Conservation (phyloP, 495 filamentous ascomycete species). For the Bathelium albidoporum region DNA sequence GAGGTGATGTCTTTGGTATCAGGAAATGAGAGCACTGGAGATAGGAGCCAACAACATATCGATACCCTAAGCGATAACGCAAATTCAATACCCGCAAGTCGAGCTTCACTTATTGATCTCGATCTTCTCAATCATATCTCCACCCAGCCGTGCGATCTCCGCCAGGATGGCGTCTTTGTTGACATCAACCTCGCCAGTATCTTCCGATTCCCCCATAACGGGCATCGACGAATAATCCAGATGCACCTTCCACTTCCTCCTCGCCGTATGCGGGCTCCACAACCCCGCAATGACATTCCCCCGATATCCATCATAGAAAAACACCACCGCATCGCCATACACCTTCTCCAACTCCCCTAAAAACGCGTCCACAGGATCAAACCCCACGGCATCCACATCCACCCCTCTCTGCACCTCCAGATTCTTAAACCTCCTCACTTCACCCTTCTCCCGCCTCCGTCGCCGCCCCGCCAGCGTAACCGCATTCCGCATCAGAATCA, state of each 20-base stretch:
- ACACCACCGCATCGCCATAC: slow-evolving; percentile 55
- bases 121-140: slow-evolving; percentile 48
- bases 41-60: no score
- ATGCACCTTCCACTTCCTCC: slow-evolving; percentile 55
- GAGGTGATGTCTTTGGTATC: neutral
- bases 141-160: slow-evolving; percentile 66
- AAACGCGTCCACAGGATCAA: slow-evolving; percentile 41
- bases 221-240: slow-evolving; percentile 59
- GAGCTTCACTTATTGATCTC: slow-evolving; percentile 28
- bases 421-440: slow-evolving; percentile 56
- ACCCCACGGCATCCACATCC: slow-evolving; percentile 35
- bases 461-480: slow-evolving; percentile 22
- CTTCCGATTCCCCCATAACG: slow-evolving; percentile 21
- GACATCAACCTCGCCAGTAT: slow-evolving; percentile 42
- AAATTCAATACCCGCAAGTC: slow-evolving; percentile 43
- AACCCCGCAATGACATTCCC: slow-evolving; percentile 58
- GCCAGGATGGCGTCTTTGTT: slow-evolving; percentile 65
- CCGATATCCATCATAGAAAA: slow-evolving; percentile 56
- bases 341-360: slow-evolving; percentile 48
- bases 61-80: slow-evolving; percentile 38
- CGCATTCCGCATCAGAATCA: slow-evolving; percentile 42
- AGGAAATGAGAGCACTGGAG: slow-evolving; percentile 24
- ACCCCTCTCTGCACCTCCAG: slow-evolving; percentile 39
- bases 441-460: slow-evolving; percentile 23
- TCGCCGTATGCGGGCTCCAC: slow-evolving; percentile 61